These are phyloP conservation scores for Epichloe festucae DNA, from an alignment of 2,329 filamentous ascomycete species.

Conservation along the genomic window DNA sequence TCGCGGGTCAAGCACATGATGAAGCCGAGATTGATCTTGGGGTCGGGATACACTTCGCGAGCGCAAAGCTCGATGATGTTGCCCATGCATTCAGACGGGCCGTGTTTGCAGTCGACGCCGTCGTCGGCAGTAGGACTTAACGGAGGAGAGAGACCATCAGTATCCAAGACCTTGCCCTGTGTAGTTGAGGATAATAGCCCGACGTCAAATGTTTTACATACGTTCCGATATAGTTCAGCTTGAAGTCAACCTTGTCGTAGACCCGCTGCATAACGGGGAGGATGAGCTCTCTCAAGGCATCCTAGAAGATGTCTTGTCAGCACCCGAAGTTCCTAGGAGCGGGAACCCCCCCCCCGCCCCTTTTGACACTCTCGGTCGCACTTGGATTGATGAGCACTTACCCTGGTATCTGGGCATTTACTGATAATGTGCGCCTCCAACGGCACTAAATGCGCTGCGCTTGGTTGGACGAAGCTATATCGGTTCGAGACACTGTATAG, in stretches of 20 bases:
- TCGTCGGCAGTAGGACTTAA: conserved; percentile 61
- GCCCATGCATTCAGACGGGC: conserved; percentile 77
- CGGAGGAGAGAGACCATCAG: no score
- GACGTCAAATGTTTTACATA: conserved; percentile 25
- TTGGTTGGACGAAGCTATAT: background rate
- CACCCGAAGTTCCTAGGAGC: background rate
- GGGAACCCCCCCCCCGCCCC: background rate
- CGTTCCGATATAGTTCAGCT: conserved; percentile 78
- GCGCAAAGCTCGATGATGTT: conserved; percentile 94
- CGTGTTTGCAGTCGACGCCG: conserved; percentile 80
- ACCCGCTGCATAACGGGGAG: conserved; percentile 77
- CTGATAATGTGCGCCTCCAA: conserved; percentile 94
- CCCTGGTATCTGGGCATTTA: conserved; percentile 84
- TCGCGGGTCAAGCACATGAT: conserved; percentile 75
- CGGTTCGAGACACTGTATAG: background rate
- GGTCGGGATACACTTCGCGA: conserved; percentile 66
- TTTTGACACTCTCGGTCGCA: background rate
- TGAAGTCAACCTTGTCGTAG: conserved; percentile 78
- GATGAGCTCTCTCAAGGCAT: conserved; percentile 69
- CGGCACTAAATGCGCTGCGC: conserved; percentile 42
- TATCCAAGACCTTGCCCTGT: no score
- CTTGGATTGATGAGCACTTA: conserved; percentile 15
- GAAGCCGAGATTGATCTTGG: conserved; percentile 83
- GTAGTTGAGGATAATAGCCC: background rate
- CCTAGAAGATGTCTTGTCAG: conserved; percentile 22